Conservation (phyloP, 2,329 filamentous ascomycete species). For the Microdochium nivale region DNA sequence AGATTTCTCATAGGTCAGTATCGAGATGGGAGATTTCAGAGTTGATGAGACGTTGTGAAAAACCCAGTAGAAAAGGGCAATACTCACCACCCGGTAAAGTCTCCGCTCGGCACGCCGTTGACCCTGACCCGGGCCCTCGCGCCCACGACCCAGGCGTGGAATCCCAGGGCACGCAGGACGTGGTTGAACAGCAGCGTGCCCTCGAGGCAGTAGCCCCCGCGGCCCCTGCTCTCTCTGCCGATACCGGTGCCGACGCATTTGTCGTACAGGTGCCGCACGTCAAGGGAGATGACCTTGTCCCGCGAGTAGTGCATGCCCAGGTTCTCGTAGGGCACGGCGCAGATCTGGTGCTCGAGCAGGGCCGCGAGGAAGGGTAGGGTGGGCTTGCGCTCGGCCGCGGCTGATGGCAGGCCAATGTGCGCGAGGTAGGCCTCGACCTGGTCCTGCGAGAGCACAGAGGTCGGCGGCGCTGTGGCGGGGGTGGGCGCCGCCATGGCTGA, state of each 20-base stretch:
- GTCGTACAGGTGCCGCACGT: conserved; percentile 35
- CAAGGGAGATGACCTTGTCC: conserved; percentile 28
- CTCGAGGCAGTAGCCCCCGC: conserved; percentile 56
- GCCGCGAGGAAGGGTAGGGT: background rate
- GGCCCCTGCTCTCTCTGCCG: conserved; percentile 40
- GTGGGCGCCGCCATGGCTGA: background rate
- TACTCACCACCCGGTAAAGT: conserved; percentile 37
- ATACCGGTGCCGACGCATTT: conserved; percentile 35
- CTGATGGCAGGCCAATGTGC: conserved; percentile 2
- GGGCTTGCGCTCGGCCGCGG: background rate
- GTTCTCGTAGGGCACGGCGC: conserved; percentile 47
- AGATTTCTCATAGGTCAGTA: conserved; percentile 15
- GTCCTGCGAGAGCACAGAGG: background rate
- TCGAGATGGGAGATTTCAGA: too few species aligned
- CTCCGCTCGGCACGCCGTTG: conserved; percentile 27
- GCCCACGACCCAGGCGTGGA: conserved; percentile 44
- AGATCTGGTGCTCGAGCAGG: conserved; percentile 26
- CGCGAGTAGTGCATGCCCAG: conserved; percentile 42
- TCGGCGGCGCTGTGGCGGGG: background rate
- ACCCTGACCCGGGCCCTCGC: conserved; percentile 35
- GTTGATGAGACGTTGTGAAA: too few species aligned
- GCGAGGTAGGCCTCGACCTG: background rate
- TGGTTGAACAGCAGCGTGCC: conserved; percentile 45
- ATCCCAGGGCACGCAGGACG: conserved; percentile 41
- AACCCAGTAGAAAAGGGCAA: conserved; percentile 8